These are phyloP conservation scores for sunflower (Helianthus annuus) DNA, from an alignment of 129 eudicot species.

Conservation along the genomic window HanXRQr2.0-SUNRISE NC_035443.2:90342065-90342564, in stretches of 20 bases:
- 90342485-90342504: too few species aligned
- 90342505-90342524: too few species aligned
- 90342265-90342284: slow-evolving; percentile 4
- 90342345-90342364: background rate
- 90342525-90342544: too few species aligned
- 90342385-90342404: too few species aligned
- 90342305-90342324: background rate
- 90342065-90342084: slow-evolving; percentile 55
- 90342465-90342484: too few species aligned
- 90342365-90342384: background rate
- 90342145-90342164: slow-evolving; percentile 57
- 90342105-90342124: slow-evolving; percentile 72
- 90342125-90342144: slow-evolving; percentile 85
- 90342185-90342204: slow-evolving; percentile 18
- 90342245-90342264: slow-evolving; percentile 25
- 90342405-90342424: too few species aligned
- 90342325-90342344: background rate
- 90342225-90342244: slow-evolving; percentile 18
- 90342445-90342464: too few species aligned
- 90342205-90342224: slow-evolving; percentile 18
- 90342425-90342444: too few species aligned
- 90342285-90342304: slow-evolving; percentile 12
- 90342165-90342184: slow-evolving; percentile 28
- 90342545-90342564: background rate
- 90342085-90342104: slow-evolving; percentile 73